These are phyloP conservation scores for Podospora anserina DNA, from an alignment of 495 filamentous ascomycete species.

Conservation along the genomic window DNA sequence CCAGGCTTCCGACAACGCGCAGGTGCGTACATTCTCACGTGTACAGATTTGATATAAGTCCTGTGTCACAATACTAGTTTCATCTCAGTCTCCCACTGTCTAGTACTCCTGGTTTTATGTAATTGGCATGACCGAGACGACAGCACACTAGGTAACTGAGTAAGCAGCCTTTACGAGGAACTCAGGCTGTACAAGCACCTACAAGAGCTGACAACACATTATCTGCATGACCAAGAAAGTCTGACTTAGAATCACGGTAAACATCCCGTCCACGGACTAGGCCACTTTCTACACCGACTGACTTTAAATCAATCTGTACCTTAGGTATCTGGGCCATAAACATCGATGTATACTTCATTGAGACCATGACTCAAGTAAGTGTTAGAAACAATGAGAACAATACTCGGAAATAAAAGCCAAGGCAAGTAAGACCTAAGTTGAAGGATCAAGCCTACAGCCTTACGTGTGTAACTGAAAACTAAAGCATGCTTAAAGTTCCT, in stretches of 20 bases:
- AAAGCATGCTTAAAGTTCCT: not conserved
- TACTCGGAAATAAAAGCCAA: not conserved
- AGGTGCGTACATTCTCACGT: not conserved
- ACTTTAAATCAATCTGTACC: too few relatives aligned
- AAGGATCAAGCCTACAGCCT: not conserved
- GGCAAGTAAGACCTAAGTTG: not conserved
- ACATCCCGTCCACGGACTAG: too few relatives aligned
- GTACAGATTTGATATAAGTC: not conserved
- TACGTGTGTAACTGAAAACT: not conserved
- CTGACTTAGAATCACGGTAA: too few relatives aligned
- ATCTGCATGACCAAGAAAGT: too few relatives aligned
- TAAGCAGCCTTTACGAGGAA: too few relatives aligned
- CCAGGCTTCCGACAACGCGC: not conserved
- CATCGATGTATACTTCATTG: too few relatives aligned
- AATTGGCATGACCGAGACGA: not conserved
- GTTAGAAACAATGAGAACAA: not conserved
- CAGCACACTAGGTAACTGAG: too few relatives aligned
- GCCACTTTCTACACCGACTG: too few relatives aligned
- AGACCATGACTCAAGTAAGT: too few relatives aligned
- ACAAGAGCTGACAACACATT: too few relatives aligned
- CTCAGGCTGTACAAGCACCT: too few relatives aligned
- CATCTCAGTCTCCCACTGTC: not conserved
- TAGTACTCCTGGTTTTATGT: not conserved
- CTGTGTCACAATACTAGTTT: not conserved
- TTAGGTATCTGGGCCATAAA: too few relatives aligned